Conservation (phyloP, 129 eudicot genomes). For the Helichrysum umbraculigerum region DNA sequence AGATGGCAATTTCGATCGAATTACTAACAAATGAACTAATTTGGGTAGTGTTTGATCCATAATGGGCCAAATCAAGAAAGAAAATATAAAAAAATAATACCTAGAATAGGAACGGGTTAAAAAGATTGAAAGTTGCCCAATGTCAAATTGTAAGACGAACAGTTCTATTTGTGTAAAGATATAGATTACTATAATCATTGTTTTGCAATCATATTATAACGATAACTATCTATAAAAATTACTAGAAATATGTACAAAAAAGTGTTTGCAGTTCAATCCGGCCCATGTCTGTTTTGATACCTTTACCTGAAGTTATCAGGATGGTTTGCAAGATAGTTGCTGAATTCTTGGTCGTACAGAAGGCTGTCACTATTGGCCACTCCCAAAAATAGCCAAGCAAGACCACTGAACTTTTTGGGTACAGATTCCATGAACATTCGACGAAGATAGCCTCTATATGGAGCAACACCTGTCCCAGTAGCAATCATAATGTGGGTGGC, state of each 20-base stretch:
- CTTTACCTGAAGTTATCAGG: slow-evolving; percentile 76
- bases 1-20: neutral
- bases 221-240: neutral
- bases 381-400: slow-evolving; percentile 96
- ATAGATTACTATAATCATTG: no score
- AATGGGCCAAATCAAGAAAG: no score
- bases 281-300: neutral
- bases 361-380: slow-evolving; percentile 96
- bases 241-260: neutral
- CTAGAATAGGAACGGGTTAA: slow-evolving; percentile 4
- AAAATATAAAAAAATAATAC: neutral
- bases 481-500: slow-evolving; percentile 99
- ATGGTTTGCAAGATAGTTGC: slow-evolving; percentile 65
- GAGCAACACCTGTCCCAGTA: slow-evolving; percentile 99
- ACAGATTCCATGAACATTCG: slow-evolving; percentile 96
- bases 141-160: neutral
- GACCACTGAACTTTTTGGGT: slow-evolving; percentile 83
- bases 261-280: neutral
- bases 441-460: slow-evolving; percentile 93
- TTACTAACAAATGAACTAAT: neutral
- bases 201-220: neutral
- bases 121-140: neutral
- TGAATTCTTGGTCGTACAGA: slow-evolving; percentile 82
- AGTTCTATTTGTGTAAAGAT: no score
- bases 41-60: neutral